Evolutionary conservation across 768 basidiomycete species (phyloP).

Genomic region (Mycena albidolilacea): DNA sequence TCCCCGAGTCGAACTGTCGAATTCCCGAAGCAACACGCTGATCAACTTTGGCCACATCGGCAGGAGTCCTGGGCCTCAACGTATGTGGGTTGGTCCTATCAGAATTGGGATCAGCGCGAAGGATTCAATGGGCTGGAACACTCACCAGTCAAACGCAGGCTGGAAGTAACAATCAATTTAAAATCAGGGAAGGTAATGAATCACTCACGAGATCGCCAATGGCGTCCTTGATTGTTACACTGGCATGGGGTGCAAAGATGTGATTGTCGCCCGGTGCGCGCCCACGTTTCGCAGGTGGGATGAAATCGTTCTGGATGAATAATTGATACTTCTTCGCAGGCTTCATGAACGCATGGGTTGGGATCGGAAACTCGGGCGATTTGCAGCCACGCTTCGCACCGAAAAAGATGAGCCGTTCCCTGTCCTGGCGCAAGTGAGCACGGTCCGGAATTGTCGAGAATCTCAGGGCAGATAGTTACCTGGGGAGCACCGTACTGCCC

Average conservation of each 20-base stretch:
- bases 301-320: constrained; percentile 59
- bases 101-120: constrained; percentile 6
- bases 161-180: constrained; percentile 42
- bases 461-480: too few species aligned
- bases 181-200: constrained; percentile 56
- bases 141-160: constrained; percentile 82
- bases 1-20: constrained; percentile 51
- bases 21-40: constrained; percentile 61
- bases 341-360: constrained; percentile 66
- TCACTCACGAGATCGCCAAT: constrained; percentile 76
- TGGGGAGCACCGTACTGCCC: constrained; percentile 80
- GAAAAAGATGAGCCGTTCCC: constrained; percentile 78
- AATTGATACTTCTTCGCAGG: constrained; percentile 54
- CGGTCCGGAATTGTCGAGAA: too few species aligned
- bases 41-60: constrained; percentile 51
- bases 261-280: constrained; percentile 53
- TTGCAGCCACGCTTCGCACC: constrained; percentile 71
- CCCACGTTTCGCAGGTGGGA: constrained; percentile 57
- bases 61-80: constrained; percentile 50
- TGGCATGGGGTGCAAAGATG: constrained; percentile 72
- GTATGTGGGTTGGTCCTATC: constrained; percentile 73
- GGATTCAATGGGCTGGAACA: constrained; percentile 12
- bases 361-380: constrained; percentile 76
- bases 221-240: constrained; percentile 75
- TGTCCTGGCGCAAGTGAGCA: constrained; percentile 52